Evolutionary conservation across 331 rosid genomes (phyloP).

Genomic region (Stylosanthes scabra): DNA sequence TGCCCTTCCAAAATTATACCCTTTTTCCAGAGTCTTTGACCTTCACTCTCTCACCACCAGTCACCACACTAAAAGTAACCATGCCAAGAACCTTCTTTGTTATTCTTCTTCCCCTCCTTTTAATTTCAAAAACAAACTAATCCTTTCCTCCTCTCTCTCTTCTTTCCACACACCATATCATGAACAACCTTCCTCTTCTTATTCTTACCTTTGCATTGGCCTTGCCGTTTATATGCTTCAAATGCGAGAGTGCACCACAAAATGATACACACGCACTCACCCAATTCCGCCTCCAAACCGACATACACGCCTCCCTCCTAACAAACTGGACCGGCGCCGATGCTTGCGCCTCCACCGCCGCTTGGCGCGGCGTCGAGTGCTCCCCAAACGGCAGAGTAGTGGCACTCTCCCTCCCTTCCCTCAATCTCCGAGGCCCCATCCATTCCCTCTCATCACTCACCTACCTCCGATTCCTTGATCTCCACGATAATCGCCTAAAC

Average conservation of each 20-base stretch:
- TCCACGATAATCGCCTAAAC: constrained; percentile 83
- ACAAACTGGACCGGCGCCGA: constrained; percentile 78
- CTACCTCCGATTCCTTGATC: constrained; percentile 89
- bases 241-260: constrained; percentile 27
- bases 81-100: neutral
- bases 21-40: constrained; percentile 9
- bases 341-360: constrained; percentile 59
- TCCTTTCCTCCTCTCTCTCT: constrained; percentile 26
- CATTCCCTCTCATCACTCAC: constrained; percentile 61
- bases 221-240: constrained; percentile 12
- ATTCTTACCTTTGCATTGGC: constrained; percentile 23
- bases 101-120: neutral
- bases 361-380: constrained; percentile 86
- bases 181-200: constrained; percentile 37
- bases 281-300: constrained; percentile 71
- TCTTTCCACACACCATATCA: constrained; percentile 50
- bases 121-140: constrained; percentile 37
- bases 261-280: constrained; percentile 78
- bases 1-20: neutral
- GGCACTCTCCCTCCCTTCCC: constrained; percentile 67
- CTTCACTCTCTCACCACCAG: constrained; percentile 11
- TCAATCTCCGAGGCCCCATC: constrained; percentile 87
- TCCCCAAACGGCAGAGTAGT: constrained; percentile 64
- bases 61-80: neutral
- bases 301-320: constrained; percentile 78